Base-by-base conservation (phyloP, 148 eudicot genomes). In the Polygonum maritimum region DNA sequence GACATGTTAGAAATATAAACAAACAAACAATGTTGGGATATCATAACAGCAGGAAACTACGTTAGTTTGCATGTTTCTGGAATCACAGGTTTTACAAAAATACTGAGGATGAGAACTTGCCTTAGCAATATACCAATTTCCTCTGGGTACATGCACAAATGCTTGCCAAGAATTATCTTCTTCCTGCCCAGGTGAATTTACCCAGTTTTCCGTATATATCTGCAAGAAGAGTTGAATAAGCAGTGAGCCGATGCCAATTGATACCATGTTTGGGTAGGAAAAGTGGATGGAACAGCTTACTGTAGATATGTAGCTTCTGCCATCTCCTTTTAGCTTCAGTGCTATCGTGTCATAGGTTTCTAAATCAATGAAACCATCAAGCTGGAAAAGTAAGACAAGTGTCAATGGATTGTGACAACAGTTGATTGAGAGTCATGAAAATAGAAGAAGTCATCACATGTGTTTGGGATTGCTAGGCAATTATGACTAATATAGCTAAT, bases 121-220 rank as follows among this genome's bases (percentile, higher is more conserved):
- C 97, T 94, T 92, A 14, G 96, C 91, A 67, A 94, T 88, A 76
- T 92, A 88, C 98, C 98, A 94, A 79, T 92, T 85, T 74, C 91
- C 97, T 78, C 85, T 87, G 52, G 98, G 98, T 44, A 89, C 97
- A 81, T 75, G 88, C 35, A 94, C 90, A 76, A 94, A 94, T 65
- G 98, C 96, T 87, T 94, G 98, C 98, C 98, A 94, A 67, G 96
- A 92, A 81, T 94, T 94, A 86, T 94, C 98, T 84, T 94, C 98
- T 77, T 86, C 82, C 76, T 94, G 98, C 75, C 96, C 98, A 11
- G 98, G 98, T 15, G 97, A 92, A 76, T 94, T 94, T 71, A 94
- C 98, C 98, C 98, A 94, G 74, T 94, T 94, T 80, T 94, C 98
- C 71, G 98, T 94, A 82, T 94, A 94, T 47, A 94, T 94, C 98